Conservation (phyloP, 139 green algal genomes). For the Tetraselmis striata region DNA sequence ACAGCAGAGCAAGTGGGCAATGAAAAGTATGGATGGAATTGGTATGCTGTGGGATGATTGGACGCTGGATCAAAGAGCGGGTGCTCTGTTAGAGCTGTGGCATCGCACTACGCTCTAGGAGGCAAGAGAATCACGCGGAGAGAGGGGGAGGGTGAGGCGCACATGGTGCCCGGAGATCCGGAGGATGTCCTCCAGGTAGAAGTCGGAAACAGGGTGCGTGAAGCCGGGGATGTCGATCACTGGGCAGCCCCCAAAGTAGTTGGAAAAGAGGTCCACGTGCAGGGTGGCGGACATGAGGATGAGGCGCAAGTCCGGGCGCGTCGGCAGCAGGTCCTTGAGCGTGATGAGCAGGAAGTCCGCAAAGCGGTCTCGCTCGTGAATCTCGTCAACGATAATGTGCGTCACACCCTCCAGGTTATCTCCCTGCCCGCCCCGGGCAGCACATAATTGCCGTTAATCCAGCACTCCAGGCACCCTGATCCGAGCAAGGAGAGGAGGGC, state of each 20-base stretch:
- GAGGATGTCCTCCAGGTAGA: slow-evolving; percentile 51
- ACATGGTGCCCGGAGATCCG: slow-evolving; percentile 19
- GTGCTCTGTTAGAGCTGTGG: too few relatives aligned
- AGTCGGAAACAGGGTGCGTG: slow-evolving; percentile 34
- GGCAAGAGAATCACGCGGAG: too few relatives aligned
- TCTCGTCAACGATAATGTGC: slow-evolving; percentile 58
- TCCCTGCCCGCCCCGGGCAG: not conserved
- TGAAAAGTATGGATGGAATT: too few relatives aligned
- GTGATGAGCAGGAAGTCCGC: slow-evolving; percentile 73
- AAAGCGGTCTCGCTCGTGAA: slow-evolving; percentile 61
- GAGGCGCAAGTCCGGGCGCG: slow-evolving; percentile 56
- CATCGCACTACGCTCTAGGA: too few relatives aligned
- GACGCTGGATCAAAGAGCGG: too few relatives aligned
- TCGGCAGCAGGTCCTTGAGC: slow-evolving; percentile 47
- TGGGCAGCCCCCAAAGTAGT: slow-evolving; percentile 68
- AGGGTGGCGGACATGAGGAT: slow-evolving; percentile 89
- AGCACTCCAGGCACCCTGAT: too few relatives aligned
- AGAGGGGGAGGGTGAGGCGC: too few relatives aligned
- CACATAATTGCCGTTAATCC: too few relatives aligned
- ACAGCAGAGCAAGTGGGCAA: too few relatives aligned
- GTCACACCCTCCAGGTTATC: slow-evolving; percentile 28
- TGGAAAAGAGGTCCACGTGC: slow-evolving; percentile 46
- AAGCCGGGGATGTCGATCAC: slow-evolving; percentile 54
- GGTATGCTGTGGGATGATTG: too few relatives aligned
- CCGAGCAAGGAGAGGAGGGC: too few relatives aligned